Conservation (phyloP, 2,329 filamentous ascomycete genomes). For the Orbilia ellipsospora region DNA sequence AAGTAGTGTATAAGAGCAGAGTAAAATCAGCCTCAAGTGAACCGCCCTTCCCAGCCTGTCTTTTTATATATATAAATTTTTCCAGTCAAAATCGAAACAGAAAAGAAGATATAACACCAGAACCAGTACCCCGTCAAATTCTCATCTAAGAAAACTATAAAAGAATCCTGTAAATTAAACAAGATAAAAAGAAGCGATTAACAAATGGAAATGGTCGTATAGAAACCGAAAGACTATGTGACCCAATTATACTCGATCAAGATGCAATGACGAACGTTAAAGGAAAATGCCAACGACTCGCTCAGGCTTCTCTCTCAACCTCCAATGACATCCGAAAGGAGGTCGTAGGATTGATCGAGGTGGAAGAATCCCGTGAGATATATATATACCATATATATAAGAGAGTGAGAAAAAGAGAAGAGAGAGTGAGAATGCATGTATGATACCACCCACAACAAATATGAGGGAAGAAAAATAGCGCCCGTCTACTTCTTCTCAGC, state of each 20-base stretch:
- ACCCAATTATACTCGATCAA: too few relatives aligned
- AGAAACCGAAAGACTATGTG: too few relatives aligned
- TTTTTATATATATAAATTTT: too few relatives aligned
- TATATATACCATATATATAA: conserved; percentile 1
- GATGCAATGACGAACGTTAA: too few relatives aligned
- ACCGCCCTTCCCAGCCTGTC: too few relatives aligned
- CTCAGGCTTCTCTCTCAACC: not conserved
- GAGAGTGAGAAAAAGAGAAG: conserved; percentile 6
- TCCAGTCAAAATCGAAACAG: too few relatives aligned
- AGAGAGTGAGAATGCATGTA: not conserved
- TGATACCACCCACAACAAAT: conserved; percentile 5
- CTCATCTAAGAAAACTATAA: too few relatives aligned
- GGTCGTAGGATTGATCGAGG: not conserved
- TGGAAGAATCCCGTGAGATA: conserved; percentile 4
- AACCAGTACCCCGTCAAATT: too few relatives aligned
- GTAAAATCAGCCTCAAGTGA: too few relatives aligned
- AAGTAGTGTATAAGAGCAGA: too few relatives aligned
- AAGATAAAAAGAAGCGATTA: not conserved
- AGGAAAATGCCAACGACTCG: not conserved
- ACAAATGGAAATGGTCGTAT: conserved; percentile 8
- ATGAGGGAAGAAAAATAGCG: not conserved
- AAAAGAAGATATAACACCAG: too few relatives aligned
- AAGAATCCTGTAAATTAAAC: too few relatives aligned
- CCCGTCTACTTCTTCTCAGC: conserved; percentile 1
- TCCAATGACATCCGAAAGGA: not conserved